Percentiles rank a stretch among this genome's conserved stretches.
Evolutionary conservation across 2,329 filamentous ascomycete species (phyloP).

Genomic region (Fusarium pseudonygamai): DNA sequence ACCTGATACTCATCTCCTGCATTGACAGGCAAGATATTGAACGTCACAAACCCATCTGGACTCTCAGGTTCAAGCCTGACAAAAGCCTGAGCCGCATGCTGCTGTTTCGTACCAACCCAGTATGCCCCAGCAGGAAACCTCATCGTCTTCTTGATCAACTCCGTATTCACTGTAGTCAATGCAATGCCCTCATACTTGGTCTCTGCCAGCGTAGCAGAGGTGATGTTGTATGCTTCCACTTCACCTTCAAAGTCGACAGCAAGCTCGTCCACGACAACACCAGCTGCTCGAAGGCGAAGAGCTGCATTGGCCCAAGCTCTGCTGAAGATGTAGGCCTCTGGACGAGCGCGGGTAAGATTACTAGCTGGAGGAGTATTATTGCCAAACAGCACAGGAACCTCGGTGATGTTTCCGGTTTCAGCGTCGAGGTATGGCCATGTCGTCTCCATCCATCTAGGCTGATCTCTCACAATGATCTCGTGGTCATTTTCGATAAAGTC

Average conservation of each 20-base stretch:
- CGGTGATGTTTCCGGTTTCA: conserved; percentile 37
- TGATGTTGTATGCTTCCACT: conserved; percentile 44
- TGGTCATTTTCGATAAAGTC: conserved; percentile 40
- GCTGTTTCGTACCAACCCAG: conserved; percentile 45
- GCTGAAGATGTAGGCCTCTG: conserved; percentile 46
- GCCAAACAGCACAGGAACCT: conserved; percentile 41
- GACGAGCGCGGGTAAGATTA: conserved; percentile 44
- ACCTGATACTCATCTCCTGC: conserved; percentile 46
- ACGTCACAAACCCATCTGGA: conserved; percentile 45
- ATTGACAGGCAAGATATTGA: conserved; percentile 43
- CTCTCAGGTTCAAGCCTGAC: conserved; percentile 46
- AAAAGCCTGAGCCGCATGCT: conserved; percentile 45
- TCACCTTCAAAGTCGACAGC: conserved; percentile 34
- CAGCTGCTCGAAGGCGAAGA: conserved; percentile 37
- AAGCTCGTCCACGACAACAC: conserved; percentile 39
- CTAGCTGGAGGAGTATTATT: conserved; percentile 41
- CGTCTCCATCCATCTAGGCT: conserved; percentile 26
- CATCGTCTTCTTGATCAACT: conserved; percentile 23
- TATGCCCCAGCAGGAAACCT: conserved; percentile 44
- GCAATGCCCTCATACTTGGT: conserved; percentile 43
- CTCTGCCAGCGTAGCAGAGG: conserved; percentile 16
- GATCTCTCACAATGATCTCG: conserved; percentile 35
- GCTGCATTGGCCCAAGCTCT: conserved; percentile 42
- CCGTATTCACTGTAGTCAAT: conserved; percentile 37
- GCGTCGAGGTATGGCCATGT: conserved; percentile 40